A percentile compares a stretch with the other conserved stretches of the same genome.
Conservation (phyloP, 2,329 filamentous ascomycete genomes). For the Colletotrichum australisinense region DNA sequence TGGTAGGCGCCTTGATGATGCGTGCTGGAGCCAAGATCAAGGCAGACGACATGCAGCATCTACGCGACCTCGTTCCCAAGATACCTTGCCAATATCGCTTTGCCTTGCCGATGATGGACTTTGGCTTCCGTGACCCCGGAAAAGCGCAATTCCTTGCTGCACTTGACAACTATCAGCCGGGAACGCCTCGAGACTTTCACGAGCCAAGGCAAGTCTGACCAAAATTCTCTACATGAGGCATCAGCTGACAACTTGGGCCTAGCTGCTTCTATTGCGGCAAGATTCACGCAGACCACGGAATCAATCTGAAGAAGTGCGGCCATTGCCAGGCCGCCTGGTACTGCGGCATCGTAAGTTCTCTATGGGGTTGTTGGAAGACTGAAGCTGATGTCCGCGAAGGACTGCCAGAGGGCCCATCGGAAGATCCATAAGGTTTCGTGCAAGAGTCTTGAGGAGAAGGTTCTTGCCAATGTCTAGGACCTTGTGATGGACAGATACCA, state of each 20-base stretch:
- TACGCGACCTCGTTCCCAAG: conserved; percentile 31
- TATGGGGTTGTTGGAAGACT: neutral
- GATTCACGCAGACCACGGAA: conserved; percentile 30
- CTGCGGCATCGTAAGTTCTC: conserved; percentile 33
- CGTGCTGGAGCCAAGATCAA: conserved; percentile 38
- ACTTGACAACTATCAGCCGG: conserved; percentile 38
- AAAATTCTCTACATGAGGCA: neutral
- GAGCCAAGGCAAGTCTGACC: conserved; percentile 30
- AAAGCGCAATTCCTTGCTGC: conserved; percentile 39
- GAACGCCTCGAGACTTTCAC: conserved; percentile 34
- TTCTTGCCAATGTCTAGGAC: neutral
- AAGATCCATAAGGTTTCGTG: neutral
- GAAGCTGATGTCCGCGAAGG: neutral
- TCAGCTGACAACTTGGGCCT: neutral
- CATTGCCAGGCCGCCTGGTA: conserved; percentile 36
- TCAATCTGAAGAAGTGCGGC: conserved; percentile 22
- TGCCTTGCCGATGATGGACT: neutral
- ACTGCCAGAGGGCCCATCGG: conserved; percentile 15
- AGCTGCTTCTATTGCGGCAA: conserved; percentile 42
- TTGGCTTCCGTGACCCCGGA: conserved; percentile 36
- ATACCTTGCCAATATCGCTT: conserved; percentile 21
- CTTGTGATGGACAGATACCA: neutral
- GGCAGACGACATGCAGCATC: conserved; percentile 36
- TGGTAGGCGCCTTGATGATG: conserved; percentile 41
- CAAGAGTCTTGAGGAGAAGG: neutral